Evolutionary conservation across 257 asterid species (phyloP).

Genomic region (Nicotiana obtusifolia): DNA sequence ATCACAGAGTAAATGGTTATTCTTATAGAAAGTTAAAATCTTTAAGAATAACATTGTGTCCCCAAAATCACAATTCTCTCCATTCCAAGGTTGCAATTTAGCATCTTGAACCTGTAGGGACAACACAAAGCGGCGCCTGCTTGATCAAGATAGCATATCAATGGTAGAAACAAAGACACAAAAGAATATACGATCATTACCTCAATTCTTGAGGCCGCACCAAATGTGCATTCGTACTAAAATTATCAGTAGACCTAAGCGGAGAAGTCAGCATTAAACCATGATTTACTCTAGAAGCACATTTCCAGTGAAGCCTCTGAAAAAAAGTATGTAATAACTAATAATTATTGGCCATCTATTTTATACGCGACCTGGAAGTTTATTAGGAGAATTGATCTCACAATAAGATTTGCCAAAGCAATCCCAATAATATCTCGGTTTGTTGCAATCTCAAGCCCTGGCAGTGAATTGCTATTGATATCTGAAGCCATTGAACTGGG

Average conservation of each 20-base stretch:
- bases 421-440: constrained; percentile 80
- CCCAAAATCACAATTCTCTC: no score
- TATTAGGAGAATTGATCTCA: constrained; percentile 27
- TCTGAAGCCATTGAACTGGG: constrained; percentile 86
- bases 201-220: constrained; percentile 86
- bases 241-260: constrained; percentile 47
- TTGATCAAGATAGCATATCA: no score
- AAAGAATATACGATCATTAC: constrained; percentile 27
- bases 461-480: constrained; percentile 59
- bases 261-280: constrained; percentile 90
- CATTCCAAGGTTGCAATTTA: no score
- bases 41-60: no score
- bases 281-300: constrained; percentile 63
- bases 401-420: constrained; percentile 84
- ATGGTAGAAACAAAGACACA: constrained; percentile 10
- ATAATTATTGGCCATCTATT: no score
- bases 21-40: no score
- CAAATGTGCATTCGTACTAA: constrained; percentile 47
- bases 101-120: no score
- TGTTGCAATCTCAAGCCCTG: constrained; percentile 75
- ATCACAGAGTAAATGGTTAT: no score
- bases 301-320: constrained; percentile 96
- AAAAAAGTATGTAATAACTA: neutral
- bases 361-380: no score
- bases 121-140: no score